Conservation (phyloP, 441 rosid genomes). For the Brassica hybrid region DNA sequence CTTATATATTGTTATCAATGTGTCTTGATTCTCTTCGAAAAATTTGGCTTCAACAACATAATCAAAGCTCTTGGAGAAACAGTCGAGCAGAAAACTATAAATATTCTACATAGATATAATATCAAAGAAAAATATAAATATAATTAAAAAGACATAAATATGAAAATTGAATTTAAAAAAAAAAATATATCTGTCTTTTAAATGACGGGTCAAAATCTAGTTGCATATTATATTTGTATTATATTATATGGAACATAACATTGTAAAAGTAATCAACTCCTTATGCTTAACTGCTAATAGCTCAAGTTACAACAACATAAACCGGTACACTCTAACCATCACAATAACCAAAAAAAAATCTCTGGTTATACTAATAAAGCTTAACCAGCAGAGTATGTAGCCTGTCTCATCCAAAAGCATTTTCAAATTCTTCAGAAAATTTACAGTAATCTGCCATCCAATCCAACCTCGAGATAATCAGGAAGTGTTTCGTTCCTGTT, state of each 20-base stretch:
- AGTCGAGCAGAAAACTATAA: not conserved
- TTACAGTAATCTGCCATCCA: not conserved
- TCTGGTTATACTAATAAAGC: not conserved
- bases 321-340: not conserved
- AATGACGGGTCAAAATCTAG: too few relatives aligned
- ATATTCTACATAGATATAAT: too few relatives aligned
- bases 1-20: too few relatives aligned
- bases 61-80: not conserved
- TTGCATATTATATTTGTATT: not conserved
- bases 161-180: too few relatives aligned
- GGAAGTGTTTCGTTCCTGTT: not conserved
- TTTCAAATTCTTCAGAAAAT: not conserved
- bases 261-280: not conserved
- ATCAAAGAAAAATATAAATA: too few relatives aligned
- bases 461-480: not conserved
- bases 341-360: not conserved
- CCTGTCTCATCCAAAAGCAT: slow-evolving; percentile 1
- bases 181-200: too few relatives aligned
- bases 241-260: not conserved
- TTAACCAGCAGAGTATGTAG: not conserved
- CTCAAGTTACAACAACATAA: not conserved
- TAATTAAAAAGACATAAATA: too few relatives aligned
- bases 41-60: too few relatives aligned
- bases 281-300: not conserved
- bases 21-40: too few relatives aligned